These are phyloP conservation scores for Malbranchea cinnamomea DNA, from an alignment of 2,329 filamentous ascomycete genomes.

Conservation along the genomic window DNA sequence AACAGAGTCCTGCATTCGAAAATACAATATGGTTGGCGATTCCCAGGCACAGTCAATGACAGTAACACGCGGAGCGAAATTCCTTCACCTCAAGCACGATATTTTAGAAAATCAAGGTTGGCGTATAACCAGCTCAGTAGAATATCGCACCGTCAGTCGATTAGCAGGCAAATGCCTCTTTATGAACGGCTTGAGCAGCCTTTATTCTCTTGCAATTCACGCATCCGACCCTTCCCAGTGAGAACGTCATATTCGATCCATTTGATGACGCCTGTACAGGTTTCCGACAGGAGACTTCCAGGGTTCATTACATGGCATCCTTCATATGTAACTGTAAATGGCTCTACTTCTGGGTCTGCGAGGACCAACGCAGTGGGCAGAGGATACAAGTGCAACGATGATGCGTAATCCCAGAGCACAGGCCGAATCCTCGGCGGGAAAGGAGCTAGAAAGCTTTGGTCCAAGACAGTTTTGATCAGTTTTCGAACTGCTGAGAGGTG, in stretches of 20 bases:
- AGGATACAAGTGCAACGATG: conserved; percentile 68
- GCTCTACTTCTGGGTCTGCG: conserved; percentile 63
- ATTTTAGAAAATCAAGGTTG: no score
- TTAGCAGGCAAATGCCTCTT: no score
- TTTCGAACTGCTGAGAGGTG: conserved; percentile 45
- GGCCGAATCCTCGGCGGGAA: conserved; percentile 70
- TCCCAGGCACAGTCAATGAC: no score
- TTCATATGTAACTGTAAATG: conserved; percentile 83
- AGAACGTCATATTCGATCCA: conserved; percentile 82
- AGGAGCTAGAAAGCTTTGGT: conserved; percentile 77
- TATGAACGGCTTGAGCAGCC: no score
- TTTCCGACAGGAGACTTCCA: conserved; percentile 56
- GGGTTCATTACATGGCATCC: conserved; percentile 95
- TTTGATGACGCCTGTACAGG: conserved; percentile 51
- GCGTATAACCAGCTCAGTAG: no score
- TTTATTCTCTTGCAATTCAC: conserved; percentile 33
- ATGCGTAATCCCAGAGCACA: conserved; percentile 77
- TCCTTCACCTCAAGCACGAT: no score
- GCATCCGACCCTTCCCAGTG: conserved; percentile 43
- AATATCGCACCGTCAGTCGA: no score
- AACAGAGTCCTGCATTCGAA: no score
- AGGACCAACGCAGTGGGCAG: conserved; percentile 72
- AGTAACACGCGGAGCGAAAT: no score
- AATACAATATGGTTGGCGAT: no score
- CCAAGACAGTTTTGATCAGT: conserved; percentile 79